A percentile compares a stretch with the other conserved stretches of the same genome.
phyloP scores from a whole-genome alignment of 768 basidiomycete species.

The Lactarius hengduanensis region DNA sequence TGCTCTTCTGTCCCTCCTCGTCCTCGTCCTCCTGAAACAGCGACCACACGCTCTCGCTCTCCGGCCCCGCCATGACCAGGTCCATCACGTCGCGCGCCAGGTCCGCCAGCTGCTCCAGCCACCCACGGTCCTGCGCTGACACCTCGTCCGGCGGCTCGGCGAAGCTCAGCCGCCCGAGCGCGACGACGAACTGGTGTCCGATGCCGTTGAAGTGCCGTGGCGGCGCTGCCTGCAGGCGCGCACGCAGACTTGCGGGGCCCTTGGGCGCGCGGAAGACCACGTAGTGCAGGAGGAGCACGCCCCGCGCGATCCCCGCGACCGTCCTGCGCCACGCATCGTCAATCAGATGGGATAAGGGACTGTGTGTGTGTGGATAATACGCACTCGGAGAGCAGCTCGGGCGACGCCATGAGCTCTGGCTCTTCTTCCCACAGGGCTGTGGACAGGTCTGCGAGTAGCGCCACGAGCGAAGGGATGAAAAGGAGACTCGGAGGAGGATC shows the following conservation, averaged over 20 bases:
- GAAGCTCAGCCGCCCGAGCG: conserved; percentile 72
- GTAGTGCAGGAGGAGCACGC: conserved; percentile 60
- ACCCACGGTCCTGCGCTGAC: conserved; percentile 21
- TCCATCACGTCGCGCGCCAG: conserved; percentile 35
- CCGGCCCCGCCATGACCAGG: conserved; percentile 35
- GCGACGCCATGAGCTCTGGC: conserved; percentile 40
- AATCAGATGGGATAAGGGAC: conserved; percentile 15
- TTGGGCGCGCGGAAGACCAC: conserved; percentile 49
- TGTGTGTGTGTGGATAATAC: conserved; percentile 26
- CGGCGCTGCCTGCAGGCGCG: conserved; percentile 55
- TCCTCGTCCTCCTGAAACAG: conserved; percentile 33
- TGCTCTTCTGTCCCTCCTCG: background rate
- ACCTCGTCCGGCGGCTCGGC: conserved; percentile 39
- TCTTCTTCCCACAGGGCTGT: conserved; percentile 68
- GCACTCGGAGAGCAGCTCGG: conserved; percentile 41
- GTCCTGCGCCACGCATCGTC: conserved; percentile 39
- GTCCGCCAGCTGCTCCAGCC: conserved; percentile 33
- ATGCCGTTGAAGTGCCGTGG: conserved; percentile 59
- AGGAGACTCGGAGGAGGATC: conserved; percentile 48
- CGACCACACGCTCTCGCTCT: conserved; percentile 35
- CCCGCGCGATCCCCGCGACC: conserved; percentile 50
- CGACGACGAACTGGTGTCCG: conserved; percentile 70
- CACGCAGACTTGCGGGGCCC: conserved; percentile 46
- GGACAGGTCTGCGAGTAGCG: conserved; percentile 51
- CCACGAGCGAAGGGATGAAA: conserved; percentile 64